These are phyloP conservation scores for Boletales sp. DNA, from an alignment of 768 basidiomycete species.

Conservation along the genomic window DNA sequence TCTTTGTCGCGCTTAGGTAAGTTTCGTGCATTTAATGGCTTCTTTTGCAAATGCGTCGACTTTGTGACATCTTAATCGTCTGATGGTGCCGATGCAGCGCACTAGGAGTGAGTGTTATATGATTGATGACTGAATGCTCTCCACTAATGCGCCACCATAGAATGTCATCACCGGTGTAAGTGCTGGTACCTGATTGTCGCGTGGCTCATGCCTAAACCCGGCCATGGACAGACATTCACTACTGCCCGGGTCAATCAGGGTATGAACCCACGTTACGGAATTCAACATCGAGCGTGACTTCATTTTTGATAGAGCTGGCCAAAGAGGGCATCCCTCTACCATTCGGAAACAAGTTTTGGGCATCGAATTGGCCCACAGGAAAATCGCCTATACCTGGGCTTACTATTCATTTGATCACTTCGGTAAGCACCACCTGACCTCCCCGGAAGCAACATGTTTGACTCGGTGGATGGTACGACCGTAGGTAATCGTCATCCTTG, in stretches of 20 bases:
- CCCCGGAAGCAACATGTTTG: background rate
- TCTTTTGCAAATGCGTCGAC: background rate
- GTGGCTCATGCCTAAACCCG: background rate
- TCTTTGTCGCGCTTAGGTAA: slow-evolving; percentile 55
- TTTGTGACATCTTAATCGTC: background rate
- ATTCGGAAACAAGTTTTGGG: slow-evolving; percentile 57
- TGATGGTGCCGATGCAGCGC: slow-evolving; percentile 24
- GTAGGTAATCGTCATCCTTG: slow-evolving; percentile 52
- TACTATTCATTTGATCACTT: slow-evolving; percentile 52
- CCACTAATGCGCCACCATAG: slow-evolving; percentile 10
- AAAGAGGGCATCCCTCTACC: slow-evolving; percentile 63
- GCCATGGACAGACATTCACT: slow-evolving; percentile 41
- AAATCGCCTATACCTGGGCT: slow-evolving; percentile 55
- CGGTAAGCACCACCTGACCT: slow-evolving; percentile 27
- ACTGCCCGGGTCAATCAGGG: slow-evolving; percentile 53
- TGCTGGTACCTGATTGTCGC: background rate
- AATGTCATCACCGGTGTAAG: slow-evolving; percentile 33
- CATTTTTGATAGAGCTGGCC: slow-evolving; percentile 43
- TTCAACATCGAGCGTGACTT: no score
- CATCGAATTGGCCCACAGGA: slow-evolving; percentile 59
- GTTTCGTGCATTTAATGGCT: background rate
- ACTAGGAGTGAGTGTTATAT: slow-evolving; percentile 27
- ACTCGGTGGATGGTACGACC: background rate
- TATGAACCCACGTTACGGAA: background rate
- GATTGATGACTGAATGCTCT: background rate